Percentiles rank a stretch among this genome's conserved stretches.
Conservation (phyloP, 139 green algal genomes). For the Cymbomonas tetramitiformis region DNA sequence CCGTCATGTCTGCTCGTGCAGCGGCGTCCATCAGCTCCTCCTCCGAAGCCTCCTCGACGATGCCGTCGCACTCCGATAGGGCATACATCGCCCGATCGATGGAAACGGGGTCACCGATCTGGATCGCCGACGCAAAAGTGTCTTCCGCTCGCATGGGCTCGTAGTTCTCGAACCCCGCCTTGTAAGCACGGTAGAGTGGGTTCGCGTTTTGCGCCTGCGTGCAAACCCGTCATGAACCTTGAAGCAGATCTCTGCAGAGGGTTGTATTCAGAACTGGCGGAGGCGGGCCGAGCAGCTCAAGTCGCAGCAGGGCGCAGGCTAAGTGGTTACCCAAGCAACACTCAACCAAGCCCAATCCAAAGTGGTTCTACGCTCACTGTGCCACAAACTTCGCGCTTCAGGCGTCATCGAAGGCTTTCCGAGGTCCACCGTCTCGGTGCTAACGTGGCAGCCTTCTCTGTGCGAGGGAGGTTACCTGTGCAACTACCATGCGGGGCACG, state of each 20-base stretch:
- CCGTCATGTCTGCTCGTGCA: conserved; percentile 81
- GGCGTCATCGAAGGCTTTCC: too few species aligned
- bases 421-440: too few species aligned
- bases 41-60: conserved; percentile 95
- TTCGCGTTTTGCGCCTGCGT: conserved; percentile 92
- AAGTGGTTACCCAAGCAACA: background rate
- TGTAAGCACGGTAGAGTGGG: conserved; percentile 85
- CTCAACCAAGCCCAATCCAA: too few species aligned
- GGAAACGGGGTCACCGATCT: conserved; percentile 95
- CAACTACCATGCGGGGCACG: conserved; percentile 78
- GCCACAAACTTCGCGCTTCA: too few species aligned
- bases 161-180: conserved; percentile 59
- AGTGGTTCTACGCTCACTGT: too few species aligned
- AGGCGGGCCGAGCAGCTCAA: too few species aligned
- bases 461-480: too few species aligned
- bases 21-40: conserved; percentile 98
- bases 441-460: too few species aligned
- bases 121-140: conserved; percentile 93
- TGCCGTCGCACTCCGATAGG: conserved; percentile 59
- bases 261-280: too few species aligned
- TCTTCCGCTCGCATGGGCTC: conserved; percentile 75
- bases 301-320: conserved; percentile 6
- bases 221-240: too few species aligned
- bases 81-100: conserved; percentile 92
- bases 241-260: too few species aligned